Evolutionary conservation across 768 basidiomycete species (phyloP), one percentile per base, ranked within the genome.

Genomic region (Neoboletus subvelutipes): DNA sequence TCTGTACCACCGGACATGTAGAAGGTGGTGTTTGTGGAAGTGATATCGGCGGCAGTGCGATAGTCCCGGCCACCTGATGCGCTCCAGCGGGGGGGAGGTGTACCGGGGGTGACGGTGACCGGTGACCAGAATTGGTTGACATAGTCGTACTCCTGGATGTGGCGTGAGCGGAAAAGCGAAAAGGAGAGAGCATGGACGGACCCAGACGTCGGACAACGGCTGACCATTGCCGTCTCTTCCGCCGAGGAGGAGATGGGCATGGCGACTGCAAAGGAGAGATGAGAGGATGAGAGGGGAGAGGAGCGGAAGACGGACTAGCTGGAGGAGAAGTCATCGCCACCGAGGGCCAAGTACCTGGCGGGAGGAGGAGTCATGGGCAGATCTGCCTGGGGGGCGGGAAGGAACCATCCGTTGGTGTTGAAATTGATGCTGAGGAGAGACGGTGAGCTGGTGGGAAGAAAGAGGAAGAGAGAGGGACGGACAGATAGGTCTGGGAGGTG

Each of bases 21-120:
- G 62, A 91, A 83, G 0, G 87, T 84, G 60, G 87, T 92, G 64
- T 86, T 88, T 40, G 85, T 60, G 46, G 72, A 64, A n/a, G 61
- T 6, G 24, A 18, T 52, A 52, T 74, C 59, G 1, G 67, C 45
- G 5, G 42, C 2, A 4, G 76, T 75, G n/a, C 82, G 78, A 42
- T 75, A 72, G 63, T 93, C 91, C 40, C 84, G 86, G 1, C 91
- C 91, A 47, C 91, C 91, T 18, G 82, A 81, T 2, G 89, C 85
- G 42, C 85, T 84, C 81, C 83, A 91, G 22, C 88, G 79, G 50
- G 86, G 67, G 26, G 84, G 75, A 34, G 90, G 90, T 6, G 78
- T 75, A 26, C 77, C 78, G 20, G 80, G 67, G 12, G 82, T 75
- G 5, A 88, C 62, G 18, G 59, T 61, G 34, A 91, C 82, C 64